A percentile compares a stretch with the other conserved stretches of the same genome.
phyloP scores from a whole-genome alignment of 805 yeast species.

The Saccharomycopsis fibuligera region DNA sequence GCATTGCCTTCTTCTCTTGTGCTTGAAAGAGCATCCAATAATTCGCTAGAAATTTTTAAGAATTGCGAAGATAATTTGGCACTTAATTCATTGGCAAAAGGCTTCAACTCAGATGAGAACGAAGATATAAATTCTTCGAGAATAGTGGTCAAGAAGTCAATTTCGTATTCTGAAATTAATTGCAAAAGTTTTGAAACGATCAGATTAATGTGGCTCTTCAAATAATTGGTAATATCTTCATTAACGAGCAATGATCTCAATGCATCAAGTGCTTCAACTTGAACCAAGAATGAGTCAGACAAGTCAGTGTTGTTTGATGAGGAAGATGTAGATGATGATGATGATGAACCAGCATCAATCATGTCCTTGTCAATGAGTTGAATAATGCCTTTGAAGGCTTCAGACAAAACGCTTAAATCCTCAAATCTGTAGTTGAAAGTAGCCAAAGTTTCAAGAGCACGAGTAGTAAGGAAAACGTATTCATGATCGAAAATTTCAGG shows the following conservation, averaged over 20 bases:
- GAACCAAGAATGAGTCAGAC: constrained; percentile 59
- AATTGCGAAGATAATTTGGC: constrained; percentile 57
- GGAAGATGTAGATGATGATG: neutral
- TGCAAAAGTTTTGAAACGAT: constrained; percentile 75
- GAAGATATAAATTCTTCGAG: constrained; percentile 92
- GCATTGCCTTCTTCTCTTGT: constrained; percentile 33
- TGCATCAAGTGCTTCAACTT: constrained; percentile 82
- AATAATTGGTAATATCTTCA: constrained; percentile 60
- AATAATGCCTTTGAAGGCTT: constrained; percentile 35
- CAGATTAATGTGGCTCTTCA: constrained; percentile 67
- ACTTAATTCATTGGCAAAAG: constrained; percentile 70
- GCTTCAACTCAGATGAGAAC: constrained; percentile 81
- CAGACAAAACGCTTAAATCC: constrained; percentile 35
- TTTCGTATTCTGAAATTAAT: constrained; percentile 73
- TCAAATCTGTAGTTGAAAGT: constrained; percentile 30
- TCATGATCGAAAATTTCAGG: constrained; percentile 54
- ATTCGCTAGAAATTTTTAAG: constrained; percentile 46
- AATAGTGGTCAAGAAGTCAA: constrained; percentile 81
- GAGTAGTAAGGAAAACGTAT: constrained; percentile 61
- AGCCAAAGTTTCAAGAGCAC: constrained; percentile 57
- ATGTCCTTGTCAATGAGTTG: constrained; percentile 10
- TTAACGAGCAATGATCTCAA: constrained; percentile 72
- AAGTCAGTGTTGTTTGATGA: constrained; percentile 18
- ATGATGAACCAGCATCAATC: neutral
- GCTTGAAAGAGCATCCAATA: constrained; percentile 40